A percentile compares a stretch with the other conserved stretches of the same genome.
Conservation (phyloP, 305 asterid genomes). For the Solanum hybrid region DNA sequence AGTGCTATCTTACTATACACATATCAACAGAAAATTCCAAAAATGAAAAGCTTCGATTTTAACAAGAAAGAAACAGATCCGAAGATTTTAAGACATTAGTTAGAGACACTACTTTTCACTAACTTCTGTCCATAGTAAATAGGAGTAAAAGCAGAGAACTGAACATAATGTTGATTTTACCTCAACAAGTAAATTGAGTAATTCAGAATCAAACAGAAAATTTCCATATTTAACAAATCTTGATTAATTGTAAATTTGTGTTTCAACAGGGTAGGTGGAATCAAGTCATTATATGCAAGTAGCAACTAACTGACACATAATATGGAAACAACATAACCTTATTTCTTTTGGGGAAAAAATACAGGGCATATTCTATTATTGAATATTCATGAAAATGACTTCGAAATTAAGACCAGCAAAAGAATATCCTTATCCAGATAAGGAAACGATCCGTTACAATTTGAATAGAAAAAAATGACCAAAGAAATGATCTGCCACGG, state of each 20-base stretch:
- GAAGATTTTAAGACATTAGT: neutral
- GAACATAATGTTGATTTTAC: neutral
- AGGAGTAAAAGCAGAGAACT: neutral
- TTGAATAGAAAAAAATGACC: neutral
- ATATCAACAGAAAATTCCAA: neutral
- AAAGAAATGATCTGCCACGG: neutral
- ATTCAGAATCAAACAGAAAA: neutral
- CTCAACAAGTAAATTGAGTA: neutral
- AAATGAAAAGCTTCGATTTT: neutral
- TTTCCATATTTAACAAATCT: neutral
- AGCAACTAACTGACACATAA: neutral
- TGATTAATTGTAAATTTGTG: neutral
- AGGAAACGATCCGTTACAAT: neutral
- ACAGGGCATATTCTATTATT: neutral
- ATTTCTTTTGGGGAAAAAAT: neutral
- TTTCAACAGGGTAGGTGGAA: neutral
- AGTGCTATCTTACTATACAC: neutral
- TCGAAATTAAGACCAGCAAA: neutral
- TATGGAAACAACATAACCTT: neutral
- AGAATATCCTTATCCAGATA: neutral
- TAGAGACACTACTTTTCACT: neutral
- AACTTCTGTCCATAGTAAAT: neutral
- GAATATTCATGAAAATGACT: slow-evolving; percentile 3
- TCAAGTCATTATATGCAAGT: neutral
- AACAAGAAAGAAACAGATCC: neutral